Percentiles rank a stretch among this genome's conserved stretches.
Conservation (phyloP, 129 eudicot species). For the Flaveria trinervia region DNA sequence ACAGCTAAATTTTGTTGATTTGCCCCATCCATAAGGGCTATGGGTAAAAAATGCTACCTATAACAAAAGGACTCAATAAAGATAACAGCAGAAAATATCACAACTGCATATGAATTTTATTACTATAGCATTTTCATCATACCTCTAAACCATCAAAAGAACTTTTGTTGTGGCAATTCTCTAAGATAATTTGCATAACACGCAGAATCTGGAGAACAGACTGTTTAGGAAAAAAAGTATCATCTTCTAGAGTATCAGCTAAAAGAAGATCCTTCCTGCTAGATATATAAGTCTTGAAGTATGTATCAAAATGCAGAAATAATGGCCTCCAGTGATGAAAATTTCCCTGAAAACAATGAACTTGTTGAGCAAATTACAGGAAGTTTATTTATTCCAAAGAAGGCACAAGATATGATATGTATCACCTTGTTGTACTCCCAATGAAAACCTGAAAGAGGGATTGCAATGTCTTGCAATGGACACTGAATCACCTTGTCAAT, state of each 20-base stretch:
- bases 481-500: slow-evolving; percentile 89
- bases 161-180: slow-evolving; percentile 88
- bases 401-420: slow-evolving; percentile 2
- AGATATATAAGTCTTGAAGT: slow-evolving; percentile 78
- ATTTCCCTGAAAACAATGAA: slow-evolving; percentile 71
- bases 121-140: slow-evolving; percentile 27
- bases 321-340: slow-evolving; percentile 98
- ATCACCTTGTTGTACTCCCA: slow-evolving; percentile 96
- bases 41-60: neutral
- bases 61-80: neutral
- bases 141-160: slow-evolving; percentile 93
- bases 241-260: slow-evolving; percentile 64
- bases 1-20: slow-evolving; percentile 11
- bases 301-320: slow-evolving; percentile 91
- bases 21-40: neutral
- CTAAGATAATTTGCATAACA: slow-evolving; percentile 89
- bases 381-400: neutral
- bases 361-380: slow-evolving; percentile 15
- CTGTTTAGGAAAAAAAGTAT: slow-evolving; percentile 69
- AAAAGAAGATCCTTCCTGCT: slow-evolving; percentile 81
- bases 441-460: slow-evolving; percentile 88
- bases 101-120: neutral
- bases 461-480: slow-evolving; percentile 91
- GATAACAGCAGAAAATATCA: neutral
- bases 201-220: slow-evolving; percentile 83